Evolutionary conservation across 805 yeast species (phyloP).

Genomic region (Kodamaea laetipori): DNA sequence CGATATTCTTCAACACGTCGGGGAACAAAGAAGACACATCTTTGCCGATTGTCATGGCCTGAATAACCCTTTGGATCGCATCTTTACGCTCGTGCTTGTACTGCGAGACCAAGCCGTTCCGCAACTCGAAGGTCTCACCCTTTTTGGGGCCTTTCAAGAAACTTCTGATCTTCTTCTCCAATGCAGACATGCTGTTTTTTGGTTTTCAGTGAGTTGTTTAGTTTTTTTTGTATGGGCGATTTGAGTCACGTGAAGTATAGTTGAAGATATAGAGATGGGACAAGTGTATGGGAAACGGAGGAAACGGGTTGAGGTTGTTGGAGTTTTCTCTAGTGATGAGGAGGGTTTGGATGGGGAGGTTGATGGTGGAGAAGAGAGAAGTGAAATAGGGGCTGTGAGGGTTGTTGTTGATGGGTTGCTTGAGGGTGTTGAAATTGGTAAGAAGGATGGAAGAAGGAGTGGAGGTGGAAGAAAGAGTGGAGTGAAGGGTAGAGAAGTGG

Average conservation of each 20-base stretch:
- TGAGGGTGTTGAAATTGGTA: background rate
- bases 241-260: background rate
- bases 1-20: constrained; percentile 92
- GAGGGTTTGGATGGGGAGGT: constrained; percentile 1
- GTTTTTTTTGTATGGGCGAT: background rate
- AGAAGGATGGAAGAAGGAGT: background rate
- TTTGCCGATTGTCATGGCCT: constrained; percentile 97
- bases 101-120: constrained; percentile 89
- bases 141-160: constrained; percentile 48
- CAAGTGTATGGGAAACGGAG: background rate
- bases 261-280: background rate
- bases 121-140: constrained; percentile 88
- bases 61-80: constrained; percentile 94
- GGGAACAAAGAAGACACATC: constrained; percentile 95
- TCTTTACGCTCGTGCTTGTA: constrained; percentile 94
- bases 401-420: background rate
- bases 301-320: constrained; percentile 6
- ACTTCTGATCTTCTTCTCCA: constrained; percentile 46
- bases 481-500: background rate
- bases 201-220: constrained; percentile 4
- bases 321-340: background rate
- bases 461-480: background rate
- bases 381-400: too few relatives aligned
- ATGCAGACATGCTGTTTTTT: constrained; percentile 11
- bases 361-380: too few relatives aligned